Conservation (phyloP, 2,329 filamentous ascomycete genomes). For the Thielaviopsis populi region DNA sequence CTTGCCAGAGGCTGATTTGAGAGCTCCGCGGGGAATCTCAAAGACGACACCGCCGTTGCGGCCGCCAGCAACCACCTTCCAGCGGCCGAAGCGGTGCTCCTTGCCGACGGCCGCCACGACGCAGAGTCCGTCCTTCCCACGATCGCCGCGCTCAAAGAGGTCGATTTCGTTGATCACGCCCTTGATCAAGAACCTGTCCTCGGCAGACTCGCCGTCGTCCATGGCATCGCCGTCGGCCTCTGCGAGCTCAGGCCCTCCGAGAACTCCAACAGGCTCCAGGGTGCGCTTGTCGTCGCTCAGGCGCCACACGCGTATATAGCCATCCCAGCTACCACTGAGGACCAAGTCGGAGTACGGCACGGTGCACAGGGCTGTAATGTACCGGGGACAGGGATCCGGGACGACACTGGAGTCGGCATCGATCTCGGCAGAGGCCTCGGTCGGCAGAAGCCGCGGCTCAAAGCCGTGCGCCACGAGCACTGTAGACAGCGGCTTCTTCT, state of each 20-base stretch:
- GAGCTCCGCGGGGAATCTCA: constrained; percentile 44
- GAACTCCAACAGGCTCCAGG: constrained; percentile 55
- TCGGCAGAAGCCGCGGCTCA: constrained; percentile 52
- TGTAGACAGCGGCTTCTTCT: constrained; percentile 85
- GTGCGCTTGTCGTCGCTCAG: constrained; percentile 69
- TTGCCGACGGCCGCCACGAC: constrained; percentile 76
- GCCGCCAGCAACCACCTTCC: constrained; percentile 49
- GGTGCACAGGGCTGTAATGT: constrained; percentile 76
- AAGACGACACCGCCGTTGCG: constrained; percentile 81
- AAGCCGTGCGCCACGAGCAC: constrained; percentile 71
- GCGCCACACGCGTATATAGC: constrained; percentile 70
- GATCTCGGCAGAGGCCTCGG: constrained; percentile 58
- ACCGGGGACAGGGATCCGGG: constrained; percentile 56
- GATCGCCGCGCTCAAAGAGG: constrained; percentile 69
- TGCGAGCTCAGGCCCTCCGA: constrained; percentile 26
- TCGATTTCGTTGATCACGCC: constrained; percentile 83
- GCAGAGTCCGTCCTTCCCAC: constrained; percentile 61
- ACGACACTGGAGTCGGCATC: constrained; percentile 45
- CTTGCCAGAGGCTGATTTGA: constrained; percentile 24
- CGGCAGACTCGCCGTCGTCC: constrained; percentile 19
- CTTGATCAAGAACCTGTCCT: constrained; percentile 31
- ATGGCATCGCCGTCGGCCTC: constrained; percentile 23
- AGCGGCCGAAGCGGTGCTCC: constrained; percentile 72
- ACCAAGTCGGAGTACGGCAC: constrained; percentile 85
- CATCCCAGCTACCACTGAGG: constrained; percentile 89